Conservation (phyloP, 129 eudicot species). For the Pulicaria dysenterica region DNA sequence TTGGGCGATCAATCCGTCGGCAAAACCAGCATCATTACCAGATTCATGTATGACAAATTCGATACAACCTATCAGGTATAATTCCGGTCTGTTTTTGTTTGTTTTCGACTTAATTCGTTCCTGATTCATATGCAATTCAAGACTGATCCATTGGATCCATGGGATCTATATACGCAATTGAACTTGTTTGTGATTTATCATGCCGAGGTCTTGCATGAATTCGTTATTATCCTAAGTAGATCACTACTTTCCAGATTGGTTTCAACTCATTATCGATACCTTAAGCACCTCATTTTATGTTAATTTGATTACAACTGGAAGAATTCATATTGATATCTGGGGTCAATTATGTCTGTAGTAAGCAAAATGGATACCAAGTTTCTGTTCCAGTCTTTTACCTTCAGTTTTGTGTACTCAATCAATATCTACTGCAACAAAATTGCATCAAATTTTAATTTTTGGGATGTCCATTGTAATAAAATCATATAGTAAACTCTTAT, state of each 20-base stretch:
- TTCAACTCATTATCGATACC: too few species aligned
- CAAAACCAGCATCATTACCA: constrained; percentile 89
- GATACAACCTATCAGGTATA: constrained; percentile 47
- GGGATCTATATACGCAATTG: constrained; percentile 3
- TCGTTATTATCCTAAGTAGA: constrained; percentile 2
- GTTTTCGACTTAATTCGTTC: constrained; percentile 1
- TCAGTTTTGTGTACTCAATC: not conserved
- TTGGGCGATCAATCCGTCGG: constrained; percentile 96
- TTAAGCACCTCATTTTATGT: not conserved
- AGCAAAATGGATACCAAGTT: not conserved
- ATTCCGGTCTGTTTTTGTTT: not conserved
- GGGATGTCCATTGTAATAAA: too few species aligned
- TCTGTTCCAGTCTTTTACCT: not conserved
- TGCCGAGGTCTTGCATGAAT: constrained; percentile 7
- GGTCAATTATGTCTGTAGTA: not conserved
- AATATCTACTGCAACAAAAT: not conserved
- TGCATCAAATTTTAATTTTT: not conserved
- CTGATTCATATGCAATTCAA: constrained; percentile 24
- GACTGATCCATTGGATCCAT: constrained; percentile 6
- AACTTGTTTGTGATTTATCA: constrained; percentile 1
- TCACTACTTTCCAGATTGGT: not conserved
- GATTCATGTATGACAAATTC: constrained; percentile 91
- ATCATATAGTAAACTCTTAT: too few species aligned
- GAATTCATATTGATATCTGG: not conserved
- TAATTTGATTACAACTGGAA: not conserved